phyloP scores from a whole-genome alignment of 495 filamentous ascomycete genomes.

The Aspergillus heteromorphus region DNA sequence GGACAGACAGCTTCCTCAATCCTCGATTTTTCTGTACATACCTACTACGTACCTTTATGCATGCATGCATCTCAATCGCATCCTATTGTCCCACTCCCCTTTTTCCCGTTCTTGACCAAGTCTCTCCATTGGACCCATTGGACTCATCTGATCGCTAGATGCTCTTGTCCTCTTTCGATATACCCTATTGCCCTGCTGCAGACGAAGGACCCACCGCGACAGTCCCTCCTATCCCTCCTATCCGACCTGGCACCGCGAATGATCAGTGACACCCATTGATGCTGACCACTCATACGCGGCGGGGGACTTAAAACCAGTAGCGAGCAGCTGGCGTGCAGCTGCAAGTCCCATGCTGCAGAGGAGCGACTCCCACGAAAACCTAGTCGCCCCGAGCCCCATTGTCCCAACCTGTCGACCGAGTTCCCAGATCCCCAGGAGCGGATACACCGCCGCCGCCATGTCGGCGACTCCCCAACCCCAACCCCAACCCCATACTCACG shows the following conservation, averaged over 20 bases:
- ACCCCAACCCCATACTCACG: constrained; percentile 11
- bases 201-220: background rate
- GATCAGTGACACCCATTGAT: background rate
- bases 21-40: constrained; percentile 16
- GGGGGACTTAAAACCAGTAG: constrained; percentile 15
- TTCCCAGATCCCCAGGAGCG: constrained; percentile 24
- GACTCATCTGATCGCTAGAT: background rate
- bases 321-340: constrained; percentile 10
- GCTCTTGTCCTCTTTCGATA: background rate
- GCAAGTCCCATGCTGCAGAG: constrained; percentile 29
- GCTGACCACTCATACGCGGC: constrained; percentile 3
- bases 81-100: background rate
- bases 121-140: constrained; percentile 1
- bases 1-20: background rate
- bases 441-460: constrained; percentile 26
- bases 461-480: constrained; percentile 18
- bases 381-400: constrained; percentile 38
- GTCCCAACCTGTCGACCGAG: constrained; percentile 36
- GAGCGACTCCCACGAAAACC: constrained; percentile 23
- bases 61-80: background rate
- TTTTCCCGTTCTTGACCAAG: constrained; percentile 2
- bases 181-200: background rate
- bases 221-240: background rate
- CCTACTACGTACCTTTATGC: too few species aligned
- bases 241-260: background rate